Base-by-base conservation (phyloP, 177 flowering plant species). In the Vitis hybrid region DNA sequence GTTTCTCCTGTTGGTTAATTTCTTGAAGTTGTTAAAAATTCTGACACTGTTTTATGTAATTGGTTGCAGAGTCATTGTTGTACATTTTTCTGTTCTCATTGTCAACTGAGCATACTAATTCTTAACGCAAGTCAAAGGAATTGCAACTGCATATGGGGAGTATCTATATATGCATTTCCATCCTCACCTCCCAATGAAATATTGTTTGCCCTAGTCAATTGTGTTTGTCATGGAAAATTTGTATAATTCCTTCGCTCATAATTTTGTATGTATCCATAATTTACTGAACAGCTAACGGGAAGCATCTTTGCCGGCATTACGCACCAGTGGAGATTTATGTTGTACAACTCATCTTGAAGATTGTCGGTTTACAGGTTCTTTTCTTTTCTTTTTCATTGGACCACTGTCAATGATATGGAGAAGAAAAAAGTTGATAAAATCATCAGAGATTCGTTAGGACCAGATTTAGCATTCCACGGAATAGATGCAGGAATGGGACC, bases 61-160 rank as follows among this genome's bases (percentile, higher is more conserved):
- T 50, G 16, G 22, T 70, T 79, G 82, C 86, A 81, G 84, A 73
- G 66, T 73, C 72, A 19, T 70, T 70, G 71, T 66, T 78, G 79
- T 82, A 79, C 70, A 78, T 67, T 22, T 67, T 22, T 63, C 61
- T 78, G 63, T 50, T 65, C 66, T 64, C 66, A 54, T 63, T 68
- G 64, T 68, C 22, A 55, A 59, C 73, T 66, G 73, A 55, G 71
- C 64, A 53, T 69, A 59, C 74, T 73, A 53, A 65, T 70, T 72
- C 67, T 74, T 61, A 64, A 62, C 22, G 18, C 48, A 53, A 48
- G 61, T 51, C 63, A 39, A 64, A 65, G 61, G 51, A 59, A 50
- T 57, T 50, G 60, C 69, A 11, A 20, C 11, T 57, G 71, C 7
- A 56, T 50, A 64, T 64, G 51, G 14, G 26, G 11, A 64, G 14